phyloP scores from a whole-genome alignment of 2,329 filamentous ascomycete genomes.

The Hypoxylon rubiginosum region DNA sequence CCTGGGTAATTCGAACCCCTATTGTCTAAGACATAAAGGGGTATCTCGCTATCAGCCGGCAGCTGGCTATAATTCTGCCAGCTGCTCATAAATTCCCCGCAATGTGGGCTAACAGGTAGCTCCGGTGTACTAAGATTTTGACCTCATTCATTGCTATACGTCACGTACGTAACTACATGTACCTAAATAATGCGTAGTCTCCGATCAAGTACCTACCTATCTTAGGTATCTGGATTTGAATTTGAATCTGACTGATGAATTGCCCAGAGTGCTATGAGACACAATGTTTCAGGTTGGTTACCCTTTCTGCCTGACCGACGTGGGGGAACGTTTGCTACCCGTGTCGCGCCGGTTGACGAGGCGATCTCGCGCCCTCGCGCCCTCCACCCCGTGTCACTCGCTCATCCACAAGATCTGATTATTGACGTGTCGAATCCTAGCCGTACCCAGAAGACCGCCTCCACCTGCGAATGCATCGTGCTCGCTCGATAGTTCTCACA shows the following conservation, averaged over 20 bases:
- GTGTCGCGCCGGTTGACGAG: constrained; percentile 3
- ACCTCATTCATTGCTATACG: not conserved
- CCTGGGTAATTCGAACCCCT: no score
- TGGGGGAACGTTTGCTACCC: not conserved
- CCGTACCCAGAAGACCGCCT: constrained; percentile 65
- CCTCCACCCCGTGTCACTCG: not conserved
- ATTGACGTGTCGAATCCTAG: constrained; percentile 38
- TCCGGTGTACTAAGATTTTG: not conserved
- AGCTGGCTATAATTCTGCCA: not conserved
- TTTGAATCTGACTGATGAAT: not conserved
- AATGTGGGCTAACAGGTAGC: not conserved
- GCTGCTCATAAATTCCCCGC: not conserved
- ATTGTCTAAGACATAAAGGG: constrained; percentile 2
- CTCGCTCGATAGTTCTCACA: constrained; percentile 85
- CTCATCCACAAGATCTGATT: not conserved
- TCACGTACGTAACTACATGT: not conserved
- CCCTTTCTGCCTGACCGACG: constrained; percentile 5
- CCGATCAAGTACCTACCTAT: not conserved
- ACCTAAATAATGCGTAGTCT: constrained; percentile 4
- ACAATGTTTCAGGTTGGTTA: constrained; percentile 47
- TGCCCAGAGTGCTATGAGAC: constrained; percentile 1
- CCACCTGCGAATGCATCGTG: constrained; percentile 84
- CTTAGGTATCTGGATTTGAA: constrained; percentile 5
- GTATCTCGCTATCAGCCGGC: not conserved
- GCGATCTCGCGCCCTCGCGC: constrained; percentile 4